Evolutionary conservation across 441 rosid species (phyloP).

Genomic region (Adansonia madagascariensis): DNA sequence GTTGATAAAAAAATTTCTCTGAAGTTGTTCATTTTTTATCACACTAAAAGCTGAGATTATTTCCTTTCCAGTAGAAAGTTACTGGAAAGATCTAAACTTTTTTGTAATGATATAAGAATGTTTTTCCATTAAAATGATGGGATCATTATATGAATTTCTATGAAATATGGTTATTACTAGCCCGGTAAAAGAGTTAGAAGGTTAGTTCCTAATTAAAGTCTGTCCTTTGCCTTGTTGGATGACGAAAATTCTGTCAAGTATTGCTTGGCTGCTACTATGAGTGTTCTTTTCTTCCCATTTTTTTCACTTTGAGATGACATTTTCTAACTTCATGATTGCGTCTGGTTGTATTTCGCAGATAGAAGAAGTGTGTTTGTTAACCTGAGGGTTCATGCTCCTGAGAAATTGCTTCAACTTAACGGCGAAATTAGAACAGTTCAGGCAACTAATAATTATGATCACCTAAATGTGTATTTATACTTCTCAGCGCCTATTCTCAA

Average conservation of each 20-base stretch:
- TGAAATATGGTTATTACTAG: background rate
- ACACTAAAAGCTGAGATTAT: background rate
- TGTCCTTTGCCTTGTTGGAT: background rate
- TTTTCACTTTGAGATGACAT: background rate
- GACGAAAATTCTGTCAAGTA: too few relatives aligned
- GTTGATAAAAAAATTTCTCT: background rate
- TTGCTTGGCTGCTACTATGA: background rate
- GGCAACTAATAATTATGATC: constrained; percentile 68
- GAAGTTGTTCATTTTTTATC: constrained; percentile 3
- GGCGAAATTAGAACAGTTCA: constrained; percentile 70
- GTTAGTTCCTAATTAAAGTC: background rate
- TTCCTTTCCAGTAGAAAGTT: background rate
- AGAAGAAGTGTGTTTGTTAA: constrained; percentile 70
- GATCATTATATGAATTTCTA: background rate
- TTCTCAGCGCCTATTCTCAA: constrained; percentile 81
- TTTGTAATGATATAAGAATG: background rate
- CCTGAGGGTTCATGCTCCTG: constrained; percentile 74
- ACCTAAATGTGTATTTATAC: constrained; percentile 72
- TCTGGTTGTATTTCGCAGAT: constrained; percentile 48
- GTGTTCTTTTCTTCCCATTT: too few relatives aligned
- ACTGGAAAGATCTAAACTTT: background rate
- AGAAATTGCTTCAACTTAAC: constrained; percentile 66
- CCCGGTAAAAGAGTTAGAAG: background rate
- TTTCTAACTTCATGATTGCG: constrained; percentile 24
- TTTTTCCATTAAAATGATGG: background rate